Conservation (phyloP, 2,329 filamentous ascomycete genomes). For the Penicillium sp. region DNA sequence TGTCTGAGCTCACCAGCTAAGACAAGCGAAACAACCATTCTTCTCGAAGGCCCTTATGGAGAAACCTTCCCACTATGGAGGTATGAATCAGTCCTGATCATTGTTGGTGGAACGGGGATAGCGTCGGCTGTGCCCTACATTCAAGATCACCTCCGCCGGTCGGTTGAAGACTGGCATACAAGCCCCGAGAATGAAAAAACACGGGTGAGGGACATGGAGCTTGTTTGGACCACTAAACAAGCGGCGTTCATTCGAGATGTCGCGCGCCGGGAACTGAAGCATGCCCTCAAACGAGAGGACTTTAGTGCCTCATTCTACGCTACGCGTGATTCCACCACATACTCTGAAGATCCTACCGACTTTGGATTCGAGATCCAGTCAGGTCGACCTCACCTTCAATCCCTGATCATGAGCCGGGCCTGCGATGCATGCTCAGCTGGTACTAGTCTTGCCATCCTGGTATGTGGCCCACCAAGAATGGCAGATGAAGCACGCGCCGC, state of each 20-base stretch:
- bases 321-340: constrained; percentile 14
- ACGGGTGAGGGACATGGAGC: constrained; percentile 27
- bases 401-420: constrained; percentile 34
- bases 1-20: constrained; percentile 29
- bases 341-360: neutral
- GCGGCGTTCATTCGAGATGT: constrained; percentile 31
- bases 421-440: constrained; percentile 27
- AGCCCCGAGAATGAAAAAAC: constrained; percentile 14
- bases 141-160: constrained; percentile 30
- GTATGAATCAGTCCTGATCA: constrained; percentile 53
- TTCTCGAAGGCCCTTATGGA: constrained; percentile 54
- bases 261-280: constrained; percentile 25
- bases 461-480: constrained; percentile 48
- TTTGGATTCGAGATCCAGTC: constrained; percentile 25
- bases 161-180: constrained; percentile 2
- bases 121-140: constrained; percentile 49
- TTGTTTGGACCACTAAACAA: constrained; percentile 37
- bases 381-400: constrained; percentile 41
- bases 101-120: constrained; percentile 38
- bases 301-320: constrained; percentile 33
- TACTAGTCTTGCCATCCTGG: constrained; percentile 38
- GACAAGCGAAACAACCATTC: constrained; percentile 34
- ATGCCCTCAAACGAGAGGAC: constrained; percentile 27
- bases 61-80: constrained; percentile 40
- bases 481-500: constrained; percentile 45